Base-by-base conservation (phyloP, 2,329 filamentous ascomycete genomes). In the Penicillium italicum region DNA sequence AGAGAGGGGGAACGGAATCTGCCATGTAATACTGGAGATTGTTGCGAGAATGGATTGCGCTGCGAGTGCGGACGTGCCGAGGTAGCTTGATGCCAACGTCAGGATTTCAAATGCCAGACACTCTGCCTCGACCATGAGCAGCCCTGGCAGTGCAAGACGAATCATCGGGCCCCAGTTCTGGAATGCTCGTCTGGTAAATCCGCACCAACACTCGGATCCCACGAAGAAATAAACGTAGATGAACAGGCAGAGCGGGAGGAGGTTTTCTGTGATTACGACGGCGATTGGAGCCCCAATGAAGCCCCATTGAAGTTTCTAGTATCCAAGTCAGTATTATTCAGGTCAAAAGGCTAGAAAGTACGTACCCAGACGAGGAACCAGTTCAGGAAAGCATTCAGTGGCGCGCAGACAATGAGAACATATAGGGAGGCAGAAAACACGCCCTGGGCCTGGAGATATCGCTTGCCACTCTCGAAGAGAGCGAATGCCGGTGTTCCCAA, bases 101-200 rank as follows among this genome's bases (percentile, higher is more conserved):
- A 96, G 79, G 46, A 96, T 85, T 72, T 97, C 93, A 71, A 97
- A 97, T 7, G 92, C 91, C 11, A 97, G 82, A 76, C 90, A 96
- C 72, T 97, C 93, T 5, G 93, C 91, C 71, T 95, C 86, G 2
- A 97, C 88, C 92, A 97, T 97, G 62, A 96, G 78, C 71, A 97
- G 85, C 1, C 93, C 93, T 0, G 93, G 92, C 12, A 97, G 77
- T 0, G 93, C 91, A 36, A 97, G 86, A 45, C 85, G 85, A 65
- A 97, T 84, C 93, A 96, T 95, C 9, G 87, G 87, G 1, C 80
- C 79, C 90, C 90, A 94, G 69, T 93, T 93, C 33, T 77, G 76
- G 50, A 91, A 79, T 0, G 88, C 87, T 37, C 83, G 83, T 56
- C 74, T 78, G n/a, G 85, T 86, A 70, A 93, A 88, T 2, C 90